A percentile compares a stretch with the other conserved stretches of the same genome.
Evolutionary conservation across 805 yeast genomes (phyloP).

Genomic region (Schwanniomyces occidentalis): DNA sequence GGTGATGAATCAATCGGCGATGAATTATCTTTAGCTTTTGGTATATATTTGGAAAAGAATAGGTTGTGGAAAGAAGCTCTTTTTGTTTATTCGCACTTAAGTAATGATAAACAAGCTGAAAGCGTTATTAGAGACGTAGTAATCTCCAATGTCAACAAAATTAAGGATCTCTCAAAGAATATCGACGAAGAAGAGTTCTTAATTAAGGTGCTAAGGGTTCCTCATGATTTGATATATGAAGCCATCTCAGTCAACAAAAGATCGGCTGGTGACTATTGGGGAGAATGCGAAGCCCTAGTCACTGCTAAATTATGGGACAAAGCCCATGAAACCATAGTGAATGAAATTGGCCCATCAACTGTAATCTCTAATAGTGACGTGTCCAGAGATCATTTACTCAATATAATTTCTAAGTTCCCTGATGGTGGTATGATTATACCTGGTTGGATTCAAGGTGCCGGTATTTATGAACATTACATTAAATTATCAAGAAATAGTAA

Average conservation of each 20-base stretch:
- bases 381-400: slow-evolving; percentile 37
- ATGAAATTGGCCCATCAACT: slow-evolving; percentile 69
- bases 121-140: slow-evolving; percentile 39
- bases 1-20: slow-evolving; percentile 16
- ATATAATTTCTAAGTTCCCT: slow-evolving; percentile 47
- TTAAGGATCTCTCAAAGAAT: slow-evolving; percentile 20
- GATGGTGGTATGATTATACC: slow-evolving; percentile 36
- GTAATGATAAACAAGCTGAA: slow-evolving; percentile 46
- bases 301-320: slow-evolving; percentile 58
- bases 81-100: slow-evolving; percentile 60
- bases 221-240: slow-evolving; percentile 48
- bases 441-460: slow-evolving; percentile 60
- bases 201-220: slow-evolving; percentile 45
- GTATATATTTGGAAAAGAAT: slow-evolving; percentile 47
- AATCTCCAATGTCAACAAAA: slow-evolving; percentile 29
- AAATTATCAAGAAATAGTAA: slow-evolving; percentile 22
- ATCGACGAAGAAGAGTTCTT: slow-evolving; percentile 35
- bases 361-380: slow-evolving; percentile 49
- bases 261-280: slow-evolving; percentile 49
- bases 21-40: slow-evolving; percentile 39
- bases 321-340: slow-evolving; percentile 61
- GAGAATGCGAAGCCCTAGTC: slow-evolving; percentile 61
- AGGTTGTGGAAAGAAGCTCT: slow-evolving; percentile 60
- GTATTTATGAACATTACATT: slow-evolving; percentile 54
- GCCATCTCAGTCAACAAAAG: slow-evolving; percentile 61